Evolutionary conservation across 2,329 filamentous ascomycete genomes (phyloP).

Genomic region (Xylaria polymorpha): DNA sequence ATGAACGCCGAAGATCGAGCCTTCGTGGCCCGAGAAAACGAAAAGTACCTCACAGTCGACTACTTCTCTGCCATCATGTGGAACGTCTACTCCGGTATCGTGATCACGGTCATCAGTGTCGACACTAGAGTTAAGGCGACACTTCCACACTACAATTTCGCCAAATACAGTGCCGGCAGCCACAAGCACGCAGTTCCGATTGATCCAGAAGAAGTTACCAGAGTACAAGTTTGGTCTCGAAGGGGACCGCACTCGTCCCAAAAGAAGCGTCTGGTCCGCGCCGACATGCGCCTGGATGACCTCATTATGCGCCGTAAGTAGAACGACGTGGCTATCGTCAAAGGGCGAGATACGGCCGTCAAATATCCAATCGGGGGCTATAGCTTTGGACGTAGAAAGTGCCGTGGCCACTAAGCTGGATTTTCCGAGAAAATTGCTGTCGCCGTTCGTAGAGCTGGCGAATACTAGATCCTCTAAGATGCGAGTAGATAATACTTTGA

Average conservation of each 20-base stretch:
- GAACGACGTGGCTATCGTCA: slow-evolving; percentile 59
- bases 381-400: slow-evolving; percentile 52
- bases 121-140: slow-evolving; percentile 52
- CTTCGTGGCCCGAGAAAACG: slow-evolving; percentile 79
- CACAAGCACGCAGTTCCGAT: slow-evolving; percentile 71
- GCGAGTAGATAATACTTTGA: slow-evolving; percentile 58
- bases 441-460: not conserved
- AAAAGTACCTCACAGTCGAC: slow-evolving; percentile 59
- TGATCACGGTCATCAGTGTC: not conserved
- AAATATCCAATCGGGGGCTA: slow-evolving; percentile 81
- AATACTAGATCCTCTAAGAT: slow-evolving; percentile 46
- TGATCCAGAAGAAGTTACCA: slow-evolving; percentile 76
- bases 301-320: slow-evolving; percentile 91
- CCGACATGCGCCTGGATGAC: slow-evolving; percentile 64
- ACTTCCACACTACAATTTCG: slow-evolving; percentile 91
- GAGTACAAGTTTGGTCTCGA: slow-evolving; percentile 90
- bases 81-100: no score
- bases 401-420: slow-evolving; percentile 25
- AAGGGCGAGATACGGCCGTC: slow-evolving; percentile 68
- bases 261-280: slow-evolving; percentile 47
- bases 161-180: slow-evolving; percentile 94
- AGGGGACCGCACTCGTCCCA: slow-evolving; percentile 68
- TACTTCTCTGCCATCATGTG: no score
- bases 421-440: not conserved
- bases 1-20: slow-evolving; percentile 90